Base-by-base conservation (phyloP, 108 stramenopile genomes). In the Nitzschia palea region DNA sequence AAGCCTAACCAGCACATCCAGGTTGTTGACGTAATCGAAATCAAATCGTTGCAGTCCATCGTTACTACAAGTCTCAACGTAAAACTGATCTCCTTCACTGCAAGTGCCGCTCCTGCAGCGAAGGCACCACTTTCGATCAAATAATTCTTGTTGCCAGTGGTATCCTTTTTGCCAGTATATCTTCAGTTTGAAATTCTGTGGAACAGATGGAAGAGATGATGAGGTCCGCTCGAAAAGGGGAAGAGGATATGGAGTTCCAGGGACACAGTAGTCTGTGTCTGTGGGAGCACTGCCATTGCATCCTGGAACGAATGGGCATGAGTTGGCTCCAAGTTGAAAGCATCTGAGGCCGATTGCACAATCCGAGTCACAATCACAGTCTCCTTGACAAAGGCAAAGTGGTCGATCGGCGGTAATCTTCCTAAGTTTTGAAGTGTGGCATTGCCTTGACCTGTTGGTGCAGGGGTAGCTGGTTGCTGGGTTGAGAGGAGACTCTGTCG, bases 101-200 rank as follows among this genome's bases (percentile, higher is more conserved):
- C 59, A 60, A 40, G 36, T 25, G 22, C 40, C 40, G 27, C 40
- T n/a, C 3, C 59, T 18, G 40, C 85, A 86, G 8, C 36, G 50
- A 77, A 86, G 73, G 61, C 82, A 86, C 73, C 74, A 83, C 57
- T 66, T 68, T 14, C 63, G 82, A 31, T 86, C 82, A 26, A 67
- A 33, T 17, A 42, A 62, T 52, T 76, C 79, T 27, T 86, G 80
- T 77, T 86, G 85, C 85, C 85, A 86, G 31, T 62, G 70, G 57
- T 83, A 83, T 3, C 79, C 74, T 17, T 72, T 30, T 48, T 86
- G 40, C 85, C 85, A 86, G 45, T 83, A 76, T 12, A 83, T 20
- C 51, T 73, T 78, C 20, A 86, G 33, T 26, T 59, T 45, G 42
- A 86, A 83, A 23, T 57, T 57, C 23, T 43, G 30, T 20, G 14